phyloP scores from a whole-genome alignment of 352 stramenopile species.

The Phytophthora chlamydospora region DNA sequence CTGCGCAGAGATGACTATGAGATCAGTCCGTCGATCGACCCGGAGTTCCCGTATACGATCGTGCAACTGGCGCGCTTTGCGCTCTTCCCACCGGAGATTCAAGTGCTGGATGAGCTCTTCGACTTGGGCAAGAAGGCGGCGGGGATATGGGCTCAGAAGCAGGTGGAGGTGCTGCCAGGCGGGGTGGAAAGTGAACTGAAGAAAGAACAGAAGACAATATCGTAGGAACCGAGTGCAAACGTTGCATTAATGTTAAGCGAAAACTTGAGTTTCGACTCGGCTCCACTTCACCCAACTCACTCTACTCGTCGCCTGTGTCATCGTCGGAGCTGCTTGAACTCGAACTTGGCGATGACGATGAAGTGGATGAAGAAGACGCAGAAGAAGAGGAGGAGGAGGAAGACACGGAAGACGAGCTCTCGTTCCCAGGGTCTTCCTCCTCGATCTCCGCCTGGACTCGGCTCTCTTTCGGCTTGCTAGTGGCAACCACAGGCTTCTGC shows the following conservation, averaged over 20 bases:
- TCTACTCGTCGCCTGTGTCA: conserved; percentile 16
- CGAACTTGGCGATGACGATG: conserved; percentile 47
- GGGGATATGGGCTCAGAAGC: conserved; percentile 52
- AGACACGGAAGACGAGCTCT: conserved; percentile 56
- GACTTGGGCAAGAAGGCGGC: conserved; percentile 58
- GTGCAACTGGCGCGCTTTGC: conserved; percentile 61
- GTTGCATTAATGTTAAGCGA: conserved; percentile 18
- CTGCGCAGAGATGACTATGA: conserved; percentile 70
- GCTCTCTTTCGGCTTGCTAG: conserved; percentile 22
- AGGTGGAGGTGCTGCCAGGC: conserved; percentile 1
- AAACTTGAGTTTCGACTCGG: conserved; percentile 8
- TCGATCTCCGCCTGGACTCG: conserved; percentile 20
- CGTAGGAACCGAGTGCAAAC: conserved; percentile 10
- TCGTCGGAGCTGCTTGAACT: conserved; percentile 62
- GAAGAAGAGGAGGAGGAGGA: conserved; percentile 54
- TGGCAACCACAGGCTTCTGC: conserved; percentile 12
- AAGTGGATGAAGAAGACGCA: conserved; percentile 50
- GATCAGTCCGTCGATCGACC: conserved; percentile 75
- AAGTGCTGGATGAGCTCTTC: conserved; percentile 74
- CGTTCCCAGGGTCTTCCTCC: conserved; percentile 48
- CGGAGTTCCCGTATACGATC: conserved; percentile 61
- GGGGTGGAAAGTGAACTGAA: conserved; percentile 6
- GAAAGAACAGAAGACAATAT: conserved; percentile 1
- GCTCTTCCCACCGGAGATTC: conserved; percentile 58
- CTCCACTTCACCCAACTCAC: background rate